Conservation (phyloP, 148 eudicot species). For the Euryodendron excelsum region DNA sequence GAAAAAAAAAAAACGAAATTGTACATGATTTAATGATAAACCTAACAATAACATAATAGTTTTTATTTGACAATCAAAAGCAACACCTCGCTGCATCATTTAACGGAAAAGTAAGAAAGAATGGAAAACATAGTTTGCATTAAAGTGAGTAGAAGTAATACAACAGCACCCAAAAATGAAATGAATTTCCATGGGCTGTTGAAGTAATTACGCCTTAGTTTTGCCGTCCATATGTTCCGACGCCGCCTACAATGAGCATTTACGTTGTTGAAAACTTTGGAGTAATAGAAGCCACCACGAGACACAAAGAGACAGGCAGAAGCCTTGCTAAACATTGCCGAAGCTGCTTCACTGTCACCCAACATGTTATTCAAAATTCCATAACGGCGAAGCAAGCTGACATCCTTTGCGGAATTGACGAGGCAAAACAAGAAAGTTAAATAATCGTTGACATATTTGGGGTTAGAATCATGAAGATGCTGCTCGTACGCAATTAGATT, state of each 20-base stretch:
- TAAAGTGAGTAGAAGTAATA: background rate
- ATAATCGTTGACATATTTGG: slow-evolving; percentile 7
- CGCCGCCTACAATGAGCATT: background rate
- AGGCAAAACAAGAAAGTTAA: slow-evolving; percentile 10
- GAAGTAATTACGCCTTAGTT: background rate
- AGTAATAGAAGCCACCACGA: background rate
- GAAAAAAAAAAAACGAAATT: no score
- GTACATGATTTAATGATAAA: no score
- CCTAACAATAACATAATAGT: no score
- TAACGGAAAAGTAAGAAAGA: background rate
- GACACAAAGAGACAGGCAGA: no score
- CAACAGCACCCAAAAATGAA: background rate
- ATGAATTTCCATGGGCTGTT: background rate
- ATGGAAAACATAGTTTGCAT: background rate
- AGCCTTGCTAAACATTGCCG: background rate
- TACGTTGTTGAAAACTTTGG: background rate
- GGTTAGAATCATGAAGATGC: background rate
- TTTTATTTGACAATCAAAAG: no score
- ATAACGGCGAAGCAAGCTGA: background rate
- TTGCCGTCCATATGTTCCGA: slow-evolving; percentile 8
- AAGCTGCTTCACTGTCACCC: slow-evolving; percentile 6
- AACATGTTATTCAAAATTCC: slow-evolving; percentile 9
- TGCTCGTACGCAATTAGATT: slow-evolving; percentile 18
- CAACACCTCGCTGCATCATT: no score
- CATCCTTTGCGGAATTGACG: slow-evolving; percentile 4